Base-by-base conservation (phyloP, 129 eudicot genomes). In the Escallonia rubra region DNA sequence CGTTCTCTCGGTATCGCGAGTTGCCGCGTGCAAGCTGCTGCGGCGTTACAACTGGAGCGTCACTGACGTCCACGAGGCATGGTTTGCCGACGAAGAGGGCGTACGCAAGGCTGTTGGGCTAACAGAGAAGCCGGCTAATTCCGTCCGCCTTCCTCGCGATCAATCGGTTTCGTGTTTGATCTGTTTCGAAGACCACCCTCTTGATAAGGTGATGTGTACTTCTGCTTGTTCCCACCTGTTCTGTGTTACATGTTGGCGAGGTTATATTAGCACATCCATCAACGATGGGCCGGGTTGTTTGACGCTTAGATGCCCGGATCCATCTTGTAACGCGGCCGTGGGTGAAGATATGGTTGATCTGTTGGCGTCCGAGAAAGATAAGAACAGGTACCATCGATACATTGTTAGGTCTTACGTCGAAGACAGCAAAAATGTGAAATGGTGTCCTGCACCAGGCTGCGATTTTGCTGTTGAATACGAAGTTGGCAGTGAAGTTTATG, bases 261-360 rank as follows among this genome's bases (percentile, higher is more conserved):
- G 70, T 57, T 85, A 82, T 64, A 71, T 82, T 38, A 41, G 61
- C 11, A 53, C 53, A 39, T 62, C 83, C 3, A 72, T 82, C 65
- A 54, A 63, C n/a, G 78, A 68, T 53, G 81, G 84, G 2, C 60
- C 63, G 7, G 78, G 73, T 7, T 74, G 87, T 44, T 43, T 82
- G 61, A 67, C 42, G 7, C 38, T 78, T 9, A 43, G 50, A 12
- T 83, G 88, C 41, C 88, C 88, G 0, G 74, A 69, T n/a, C 80
- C 79, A 9, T 11, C 44, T 0, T 79, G 88, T 56, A 11, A 10
- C 16, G 66, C 69, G 46, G 72, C 61, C 38, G 72, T 64, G 69
- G 13, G 69, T 49, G 44, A 64, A 41, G 69, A 64, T 64, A 48
- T 64, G 69, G 39, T 64, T 40, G 12, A 48, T 64, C 6, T 52